A percentile compares a stretch with the other conserved stretches of the same genome.
Evolutionary conservation across 2,329 filamentous ascomycete genomes (phyloP).

Genomic region (Neopestalotiopsis sp.): DNA sequence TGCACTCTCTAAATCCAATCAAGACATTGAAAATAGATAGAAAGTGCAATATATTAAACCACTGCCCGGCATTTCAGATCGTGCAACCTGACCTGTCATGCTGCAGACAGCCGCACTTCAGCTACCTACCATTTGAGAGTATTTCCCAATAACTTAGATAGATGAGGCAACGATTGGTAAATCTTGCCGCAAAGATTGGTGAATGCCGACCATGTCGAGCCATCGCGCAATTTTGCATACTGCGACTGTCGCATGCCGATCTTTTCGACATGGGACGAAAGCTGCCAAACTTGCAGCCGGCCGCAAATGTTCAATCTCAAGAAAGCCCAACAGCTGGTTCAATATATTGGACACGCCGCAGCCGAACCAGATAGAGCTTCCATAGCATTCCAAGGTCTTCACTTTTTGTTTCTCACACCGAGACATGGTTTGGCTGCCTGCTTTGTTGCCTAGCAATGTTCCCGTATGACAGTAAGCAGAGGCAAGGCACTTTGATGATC

Average conservation of each 20-base stretch:
- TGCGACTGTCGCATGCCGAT: background rate
- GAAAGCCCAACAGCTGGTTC: background rate
- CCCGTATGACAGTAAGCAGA: background rate
- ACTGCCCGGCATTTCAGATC: background rate
- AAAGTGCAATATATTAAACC: background rate
- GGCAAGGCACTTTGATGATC: background rate
- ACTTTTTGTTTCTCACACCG: background rate
- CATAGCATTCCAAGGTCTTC: no score
- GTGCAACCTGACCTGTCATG: conserved; percentile 4
- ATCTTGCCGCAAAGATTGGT: no score
- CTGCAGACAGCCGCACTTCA: background rate
- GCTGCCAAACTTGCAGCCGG: background rate
- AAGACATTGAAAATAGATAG: no score
- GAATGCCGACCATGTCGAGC: no score
- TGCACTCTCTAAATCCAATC: no score
- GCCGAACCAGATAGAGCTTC: background rate
- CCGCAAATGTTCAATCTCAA: background rate
- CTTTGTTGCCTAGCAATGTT: background rate
- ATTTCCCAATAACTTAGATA: no score
- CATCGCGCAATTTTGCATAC: no score
- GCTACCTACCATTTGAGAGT: background rate
- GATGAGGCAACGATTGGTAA: no score
- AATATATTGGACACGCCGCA: no score
- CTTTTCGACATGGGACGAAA: background rate
- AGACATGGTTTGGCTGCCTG: background rate